A percentile compares a stretch with the other conserved stretches of the same genome.
These are phyloP conservation scores for Ogataea chonburiensis DNA, from an alignment of 805 yeast genomes.

Conservation along the genomic window DNA sequence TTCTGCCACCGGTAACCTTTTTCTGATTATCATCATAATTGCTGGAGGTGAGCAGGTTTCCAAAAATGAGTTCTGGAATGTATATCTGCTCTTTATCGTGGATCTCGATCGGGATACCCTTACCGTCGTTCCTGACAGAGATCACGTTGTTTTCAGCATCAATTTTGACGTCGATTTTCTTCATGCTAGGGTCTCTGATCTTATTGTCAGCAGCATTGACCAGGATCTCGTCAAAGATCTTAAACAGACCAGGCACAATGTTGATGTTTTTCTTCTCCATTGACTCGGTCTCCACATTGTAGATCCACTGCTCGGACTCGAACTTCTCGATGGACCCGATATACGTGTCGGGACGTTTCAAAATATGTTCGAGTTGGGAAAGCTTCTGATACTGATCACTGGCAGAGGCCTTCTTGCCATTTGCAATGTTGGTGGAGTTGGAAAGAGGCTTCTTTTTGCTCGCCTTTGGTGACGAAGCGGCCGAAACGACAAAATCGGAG, in stretches of 20 bases:
- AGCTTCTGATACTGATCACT: constrained; percentile 87
- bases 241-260: constrained; percentile 93
- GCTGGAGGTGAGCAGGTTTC: constrained; percentile 89
- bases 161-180: constrained; percentile 76
- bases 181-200: constrained; percentile 91
- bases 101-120: constrained; percentile 92
- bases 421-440: constrained; percentile 26
- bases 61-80: constrained; percentile 95
- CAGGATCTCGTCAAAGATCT: constrained; percentile 93
- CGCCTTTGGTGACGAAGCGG: constrained; percentile 6
- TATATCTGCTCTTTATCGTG: constrained; percentile 89
- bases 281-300: constrained; percentile 59
- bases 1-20: constrained; percentile 97
- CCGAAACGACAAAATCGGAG: constrained; percentile 12
- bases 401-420: constrained; percentile 33
- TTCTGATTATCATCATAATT: constrained; percentile 94
- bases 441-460: constrained; percentile 38
- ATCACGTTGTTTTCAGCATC: constrained; percentile 72
- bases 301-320: constrained; percentile 82
- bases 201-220: constrained; percentile 99
- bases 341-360: constrained; percentile 97
- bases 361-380: constrained; percentile 92
- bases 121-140: constrained; percentile 87
- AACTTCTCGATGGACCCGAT: constrained; percentile 90
- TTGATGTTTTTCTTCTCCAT: constrained; percentile 63